phyloP scores from a whole-genome alignment of 169 alveolate species.

The Neospora caninum region DNA sequence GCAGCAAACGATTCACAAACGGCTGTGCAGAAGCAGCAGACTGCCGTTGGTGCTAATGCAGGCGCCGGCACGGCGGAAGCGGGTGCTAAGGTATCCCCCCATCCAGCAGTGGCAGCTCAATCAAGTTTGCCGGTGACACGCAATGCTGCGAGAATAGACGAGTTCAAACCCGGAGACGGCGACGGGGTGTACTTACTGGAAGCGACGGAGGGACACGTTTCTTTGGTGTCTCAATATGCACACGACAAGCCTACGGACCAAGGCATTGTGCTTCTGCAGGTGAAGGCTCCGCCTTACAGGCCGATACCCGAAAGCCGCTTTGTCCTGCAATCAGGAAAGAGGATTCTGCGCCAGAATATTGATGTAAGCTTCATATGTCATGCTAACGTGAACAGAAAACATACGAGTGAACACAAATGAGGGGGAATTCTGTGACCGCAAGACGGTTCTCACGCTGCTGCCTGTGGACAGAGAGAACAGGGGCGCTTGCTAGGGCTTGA shows the following conservation, averaged over 20 bases:
- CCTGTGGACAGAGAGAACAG: no score
- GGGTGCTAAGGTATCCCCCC: no score
- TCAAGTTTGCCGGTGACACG: background rate
- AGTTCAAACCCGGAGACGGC: conserved; percentile 5
- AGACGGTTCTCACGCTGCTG: background rate
- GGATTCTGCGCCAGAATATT: conserved; percentile 17
- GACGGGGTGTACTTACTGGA: conserved; percentile 12
- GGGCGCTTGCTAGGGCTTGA: no score
- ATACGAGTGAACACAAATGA: background rate
- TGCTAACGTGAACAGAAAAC: background rate
- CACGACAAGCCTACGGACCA: background rate
- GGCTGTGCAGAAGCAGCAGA: no score
- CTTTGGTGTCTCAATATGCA: conserved; percentile 15
- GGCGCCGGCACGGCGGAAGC: no score
- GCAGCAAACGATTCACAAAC: no score
- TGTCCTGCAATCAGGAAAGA: conserved; percentile 4
- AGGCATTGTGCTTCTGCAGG: conserved; percentile 25
- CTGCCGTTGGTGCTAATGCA: no score
- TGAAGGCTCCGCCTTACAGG: conserved; percentile 29
- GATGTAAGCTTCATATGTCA: background rate
- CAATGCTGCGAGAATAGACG: background rate
- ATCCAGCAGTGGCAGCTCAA: background rate
- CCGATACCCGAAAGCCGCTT: conserved; percentile 16
- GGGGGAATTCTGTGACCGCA: background rate
- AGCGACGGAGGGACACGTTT: background rate